Evolutionary conservation across 192 early-diverging fungal genomes (phyloP).

Genomic region (Phlyctochytrium bullatum): DNA sequence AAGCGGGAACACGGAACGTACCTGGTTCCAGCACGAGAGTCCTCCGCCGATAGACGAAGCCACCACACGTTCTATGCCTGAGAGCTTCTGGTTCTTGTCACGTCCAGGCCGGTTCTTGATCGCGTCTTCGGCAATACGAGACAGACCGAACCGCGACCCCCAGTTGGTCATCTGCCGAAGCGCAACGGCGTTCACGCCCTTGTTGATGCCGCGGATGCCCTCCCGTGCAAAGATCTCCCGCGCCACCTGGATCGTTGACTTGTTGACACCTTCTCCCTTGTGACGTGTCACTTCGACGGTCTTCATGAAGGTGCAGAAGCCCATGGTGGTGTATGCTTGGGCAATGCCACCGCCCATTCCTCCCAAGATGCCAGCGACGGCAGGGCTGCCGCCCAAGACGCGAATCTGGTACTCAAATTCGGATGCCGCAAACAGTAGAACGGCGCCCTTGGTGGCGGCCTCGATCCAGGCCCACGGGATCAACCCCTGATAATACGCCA

Average conservation of each 20-base stretch:
- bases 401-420: constrained; percentile 68
- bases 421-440: constrained; percentile 70
- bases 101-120: constrained; percentile 53
- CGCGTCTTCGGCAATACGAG: constrained; percentile 57
- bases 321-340: constrained; percentile 98
- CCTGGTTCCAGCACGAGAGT: constrained; percentile 91
- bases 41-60: constrained; percentile 90
- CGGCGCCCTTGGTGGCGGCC: constrained; percentile 75
- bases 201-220: constrained; percentile 96
- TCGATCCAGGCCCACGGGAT: constrained; percentile 81
- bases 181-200: constrained; percentile 98
- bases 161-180: constrained; percentile 97
- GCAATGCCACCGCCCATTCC: constrained; percentile 94
- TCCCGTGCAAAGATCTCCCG: constrained; percentile 86
- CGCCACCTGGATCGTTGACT: constrained; percentile 83
- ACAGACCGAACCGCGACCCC: constrained; percentile 86
- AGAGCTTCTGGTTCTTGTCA: constrained; percentile 29
- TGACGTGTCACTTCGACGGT: constrained; percentile 94
- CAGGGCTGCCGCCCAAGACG: constrained; percentile 36
- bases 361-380: constrained; percentile 76
- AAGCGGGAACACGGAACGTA: too few relatives aligned
- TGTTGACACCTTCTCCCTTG: constrained; percentile 62
- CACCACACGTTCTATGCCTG: constrained; percentile 57
- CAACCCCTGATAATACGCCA: constrained; percentile 94
- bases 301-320: constrained; percentile 99